A percentile compares a stretch with the other conserved stretches of the same genome.
These are phyloP conservation scores for Luffa aegyptiaca DNA, from an alignment of 306 rosid genomes.

Conservation along the genomic window DNA sequence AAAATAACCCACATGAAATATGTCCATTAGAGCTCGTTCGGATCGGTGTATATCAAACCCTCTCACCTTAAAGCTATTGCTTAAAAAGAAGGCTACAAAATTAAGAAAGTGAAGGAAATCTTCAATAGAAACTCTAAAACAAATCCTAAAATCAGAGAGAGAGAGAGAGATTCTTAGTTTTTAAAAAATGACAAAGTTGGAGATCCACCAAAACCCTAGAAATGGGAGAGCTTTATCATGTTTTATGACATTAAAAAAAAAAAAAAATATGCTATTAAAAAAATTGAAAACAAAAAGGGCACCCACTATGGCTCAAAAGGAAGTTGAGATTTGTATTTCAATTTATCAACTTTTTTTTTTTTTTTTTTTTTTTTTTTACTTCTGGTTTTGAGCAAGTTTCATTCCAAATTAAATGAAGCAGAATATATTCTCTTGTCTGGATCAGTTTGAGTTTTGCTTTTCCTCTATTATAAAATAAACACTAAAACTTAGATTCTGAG, in stretches of 20 bases:
- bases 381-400: background rate
- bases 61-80: background rate
- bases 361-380: background rate
- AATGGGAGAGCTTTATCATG: background rate
- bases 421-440: conserved; percentile 11
- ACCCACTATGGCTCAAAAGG: background rate
- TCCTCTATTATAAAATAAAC: background rate
- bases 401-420: conserved; percentile 9
- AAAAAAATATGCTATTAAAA: background rate
- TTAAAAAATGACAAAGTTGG: background rate
- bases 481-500: background rate
- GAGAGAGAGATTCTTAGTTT: background rate
- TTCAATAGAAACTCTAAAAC: background rate
- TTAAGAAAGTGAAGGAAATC: background rate
- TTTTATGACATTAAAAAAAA: background rate
- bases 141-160: background rate
- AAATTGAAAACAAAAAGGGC: background rate
- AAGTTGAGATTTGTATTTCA: conserved; percentile 1
- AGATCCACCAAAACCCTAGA: background rate
- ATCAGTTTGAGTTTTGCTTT: conserved; percentile 2
- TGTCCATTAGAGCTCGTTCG: too few relatives aligned
- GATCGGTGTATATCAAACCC: too few relatives aligned
- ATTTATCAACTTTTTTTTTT: conserved; percentile 2
- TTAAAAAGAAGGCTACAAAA: background rate
- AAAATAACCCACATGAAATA: too few relatives aligned